phyloP scores from a whole-genome alignment of 1,139 yeast species.

The Casaregolazyma lundiana region DNA sequence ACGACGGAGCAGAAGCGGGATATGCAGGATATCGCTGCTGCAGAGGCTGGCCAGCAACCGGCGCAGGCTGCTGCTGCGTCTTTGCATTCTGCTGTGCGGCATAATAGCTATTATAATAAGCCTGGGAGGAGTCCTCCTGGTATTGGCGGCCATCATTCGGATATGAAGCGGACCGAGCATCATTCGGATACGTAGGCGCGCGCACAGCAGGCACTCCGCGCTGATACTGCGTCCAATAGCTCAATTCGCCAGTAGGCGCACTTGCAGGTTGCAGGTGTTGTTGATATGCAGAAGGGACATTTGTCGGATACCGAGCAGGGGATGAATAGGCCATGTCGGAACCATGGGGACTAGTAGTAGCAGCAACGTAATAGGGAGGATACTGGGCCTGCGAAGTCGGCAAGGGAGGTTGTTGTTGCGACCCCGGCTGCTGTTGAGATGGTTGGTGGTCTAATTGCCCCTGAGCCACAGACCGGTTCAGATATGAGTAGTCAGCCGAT shows the following conservation, averaged over 20 bases:
- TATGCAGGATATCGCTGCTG: neutral
- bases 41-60: slow-evolving; percentile 5
- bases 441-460: slow-evolving; percentile 22
- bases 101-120: too few relatives aligned
- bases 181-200: neutral
- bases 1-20: neutral
- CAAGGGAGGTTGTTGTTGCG: neutral
- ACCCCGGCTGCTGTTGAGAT: slow-evolving; percentile 12
- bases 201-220: neutral
- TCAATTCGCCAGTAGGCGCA: neutral
- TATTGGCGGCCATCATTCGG: neutral
- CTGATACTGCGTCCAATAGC: neutral
- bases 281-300: neutral
- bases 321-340: neutral
- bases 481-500: neutral
- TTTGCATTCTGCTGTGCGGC: neutral
- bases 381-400: neutral
- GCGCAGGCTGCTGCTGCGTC: neutral
- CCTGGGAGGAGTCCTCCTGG: neutral
- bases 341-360: neutral
- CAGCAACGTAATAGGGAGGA: neutral
- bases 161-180: neutral
- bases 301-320: neutral
- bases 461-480: slow-evolving; percentile 5
- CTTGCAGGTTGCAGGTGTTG: slow-evolving; percentile 12